Conservation (phyloP, 1,139 yeast genomes). For the Suhomyces coccinellae region DNA sequence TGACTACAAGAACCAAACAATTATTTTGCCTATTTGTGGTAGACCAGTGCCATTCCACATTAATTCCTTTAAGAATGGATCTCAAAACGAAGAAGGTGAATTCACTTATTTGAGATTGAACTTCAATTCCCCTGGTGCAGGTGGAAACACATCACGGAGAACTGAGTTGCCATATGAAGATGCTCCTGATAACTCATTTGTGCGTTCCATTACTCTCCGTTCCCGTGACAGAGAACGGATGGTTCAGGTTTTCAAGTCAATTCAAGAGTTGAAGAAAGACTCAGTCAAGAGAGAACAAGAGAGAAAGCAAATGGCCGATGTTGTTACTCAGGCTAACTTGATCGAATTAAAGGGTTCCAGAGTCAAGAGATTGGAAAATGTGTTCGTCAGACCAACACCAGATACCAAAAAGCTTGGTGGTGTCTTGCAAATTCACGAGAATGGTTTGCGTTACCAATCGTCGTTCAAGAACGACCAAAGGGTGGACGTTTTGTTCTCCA, state of each 20-base stretch:
- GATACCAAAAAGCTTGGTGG: slow-evolving; percentile 96
- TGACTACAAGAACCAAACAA: slow-evolving; percentile 85
- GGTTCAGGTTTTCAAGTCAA: slow-evolving; percentile 86
- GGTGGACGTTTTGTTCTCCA: slow-evolving; percentile 85
- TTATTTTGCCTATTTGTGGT: slow-evolving; percentile 88
- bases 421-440: slow-evolving; percentile 86
- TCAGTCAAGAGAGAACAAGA: slow-evolving; percentile 90
- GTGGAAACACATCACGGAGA: slow-evolving; percentile 66
- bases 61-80: slow-evolving; percentile 89
- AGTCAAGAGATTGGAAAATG: slow-evolving; percentile 82
- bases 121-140: slow-evolving; percentile 91
- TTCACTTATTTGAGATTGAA: slow-evolving; percentile 86
- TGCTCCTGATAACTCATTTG: slow-evolving; percentile 78
- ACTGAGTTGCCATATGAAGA: slow-evolving; percentile 90
- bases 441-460: slow-evolving; percentile 92
- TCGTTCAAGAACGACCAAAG: slow-evolving; percentile 78
- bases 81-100: slow-evolving; percentile 95
- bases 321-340: slow-evolving; percentile 86
- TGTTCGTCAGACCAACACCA: slow-evolving; percentile 92
- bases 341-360: slow-evolving; percentile 77
- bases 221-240: slow-evolving; percentile 90
- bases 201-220: slow-evolving; percentile 84
- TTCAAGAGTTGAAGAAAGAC: slow-evolving; percentile 89
- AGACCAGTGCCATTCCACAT: slow-evolving; percentile 98
- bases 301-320: slow-evolving; percentile 90